These are phyloP conservation scores for Paecilomyces dactylethromorphus DNA, from an alignment of 2,329 filamentous ascomycete species.

Conservation along the genomic window DNA sequence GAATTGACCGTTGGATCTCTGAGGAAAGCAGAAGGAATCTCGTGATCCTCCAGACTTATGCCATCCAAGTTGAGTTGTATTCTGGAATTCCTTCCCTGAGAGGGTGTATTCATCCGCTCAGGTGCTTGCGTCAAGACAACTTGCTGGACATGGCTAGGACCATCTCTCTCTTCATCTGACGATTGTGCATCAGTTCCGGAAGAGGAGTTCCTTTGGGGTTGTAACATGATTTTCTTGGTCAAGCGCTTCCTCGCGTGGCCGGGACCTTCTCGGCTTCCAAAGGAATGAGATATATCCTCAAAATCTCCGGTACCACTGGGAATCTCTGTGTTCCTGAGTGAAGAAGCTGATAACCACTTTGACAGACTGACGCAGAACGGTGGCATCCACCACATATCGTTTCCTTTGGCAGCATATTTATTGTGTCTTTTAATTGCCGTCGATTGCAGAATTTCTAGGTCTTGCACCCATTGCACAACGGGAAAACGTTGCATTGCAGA, in stretches of 20 bases:
- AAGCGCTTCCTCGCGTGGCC: constrained; percentile 6
- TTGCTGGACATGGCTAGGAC: not conserved
- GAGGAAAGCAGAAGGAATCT: not conserved
- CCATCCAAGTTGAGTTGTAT: not conserved
- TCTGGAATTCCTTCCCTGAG: not conserved
- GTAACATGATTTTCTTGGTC: constrained; percentile 9
- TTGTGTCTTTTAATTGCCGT: constrained; percentile 48
- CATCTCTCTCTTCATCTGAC: not conserved
- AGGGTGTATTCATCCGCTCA: not conserved
- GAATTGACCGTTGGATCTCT: not conserved
- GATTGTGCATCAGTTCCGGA: not conserved
- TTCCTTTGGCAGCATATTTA: constrained; percentile 17
- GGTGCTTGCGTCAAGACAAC: not conserved
- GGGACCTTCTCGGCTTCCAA: not conserved
- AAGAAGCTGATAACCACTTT: not conserved
- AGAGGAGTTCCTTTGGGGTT: not conserved
- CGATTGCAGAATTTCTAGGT: constrained; percentile 50
- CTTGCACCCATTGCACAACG: constrained; percentile 55
- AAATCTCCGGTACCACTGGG: too few relatives aligned
- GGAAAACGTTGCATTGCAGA: constrained; percentile 57
- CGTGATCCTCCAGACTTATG: not conserved
- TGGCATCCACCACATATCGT: not conserved
- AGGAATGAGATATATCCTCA: not conserved
- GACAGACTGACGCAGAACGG: not conserved
- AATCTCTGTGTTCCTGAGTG: not conserved